These are phyloP conservation scores for Boletus rufocinnamomeus DNA, from an alignment of 768 basidiomycete genomes.

Conservation along the genomic window DNA sequence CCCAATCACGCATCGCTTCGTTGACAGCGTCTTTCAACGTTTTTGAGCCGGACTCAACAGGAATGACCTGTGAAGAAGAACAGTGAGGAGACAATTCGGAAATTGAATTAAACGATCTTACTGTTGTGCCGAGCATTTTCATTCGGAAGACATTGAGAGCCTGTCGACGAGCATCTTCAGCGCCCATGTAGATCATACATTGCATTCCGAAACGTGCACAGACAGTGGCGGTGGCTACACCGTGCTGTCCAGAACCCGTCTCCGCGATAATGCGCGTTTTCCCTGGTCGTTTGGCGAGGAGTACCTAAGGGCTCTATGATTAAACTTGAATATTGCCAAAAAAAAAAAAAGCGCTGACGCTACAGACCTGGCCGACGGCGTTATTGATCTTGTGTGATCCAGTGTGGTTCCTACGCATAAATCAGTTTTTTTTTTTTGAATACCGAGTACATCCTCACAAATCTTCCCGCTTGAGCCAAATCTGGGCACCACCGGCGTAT, in stretches of 20 bases:
- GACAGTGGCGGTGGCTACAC: background rate
- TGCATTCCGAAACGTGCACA: background rate
- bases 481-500: background rate
- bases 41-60: background rate
- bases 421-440: background rate
- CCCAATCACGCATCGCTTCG: slow-evolving; percentile 8
- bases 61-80: background rate
- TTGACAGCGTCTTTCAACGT: slow-evolving; percentile 3
- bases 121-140: background rate
- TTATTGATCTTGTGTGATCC: background rate
- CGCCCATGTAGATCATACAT: background rate
- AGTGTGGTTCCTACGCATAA: background rate
- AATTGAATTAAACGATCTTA: background rate
- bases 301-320: background rate
- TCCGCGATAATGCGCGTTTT: slow-evolving; percentile 1
- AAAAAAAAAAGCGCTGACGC: background rate
- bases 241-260: background rate
- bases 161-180: background rate
- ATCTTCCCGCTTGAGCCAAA: slow-evolving; percentile 1
- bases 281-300: background rate
- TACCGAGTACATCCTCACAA: background rate
- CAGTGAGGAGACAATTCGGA: background rate
- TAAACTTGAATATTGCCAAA: background rate
- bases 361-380: slow-evolving; percentile 1
- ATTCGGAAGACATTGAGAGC: background rate